Evolutionary conservation across 345 rosid genomes (phyloP).

Genomic region (Lagerstroemia speciosa): DNA sequence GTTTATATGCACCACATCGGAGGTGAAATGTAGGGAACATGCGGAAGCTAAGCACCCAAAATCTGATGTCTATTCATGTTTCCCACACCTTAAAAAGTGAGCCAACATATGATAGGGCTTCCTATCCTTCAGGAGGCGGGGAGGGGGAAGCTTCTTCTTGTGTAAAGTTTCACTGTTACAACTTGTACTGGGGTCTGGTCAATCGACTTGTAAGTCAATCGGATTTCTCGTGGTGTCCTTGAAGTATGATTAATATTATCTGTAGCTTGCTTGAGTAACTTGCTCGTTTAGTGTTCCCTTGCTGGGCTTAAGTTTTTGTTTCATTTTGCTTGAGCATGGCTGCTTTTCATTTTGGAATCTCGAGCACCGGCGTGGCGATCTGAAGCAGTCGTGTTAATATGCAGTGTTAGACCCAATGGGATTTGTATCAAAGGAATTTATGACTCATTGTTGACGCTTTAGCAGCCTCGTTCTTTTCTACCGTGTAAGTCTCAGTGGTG

Average conservation of each 20-base stretch:
- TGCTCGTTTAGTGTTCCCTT: background rate
- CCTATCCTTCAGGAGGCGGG: background rate
- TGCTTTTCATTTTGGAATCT: no score
- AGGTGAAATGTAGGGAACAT: conserved; percentile 59
- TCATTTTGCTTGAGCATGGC: background rate
- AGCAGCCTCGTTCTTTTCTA: no score
- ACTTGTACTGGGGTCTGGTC: background rate
- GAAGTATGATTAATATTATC: background rate
- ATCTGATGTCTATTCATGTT: conserved; percentile 29
- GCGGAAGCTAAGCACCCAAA: conserved; percentile 60
- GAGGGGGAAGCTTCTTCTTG: background rate
- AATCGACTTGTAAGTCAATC: background rate
- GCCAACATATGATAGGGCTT: background rate
- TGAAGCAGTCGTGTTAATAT: no score
- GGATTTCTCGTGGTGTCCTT: background rate
- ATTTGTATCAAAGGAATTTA: no score
- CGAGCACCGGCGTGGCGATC: no score
- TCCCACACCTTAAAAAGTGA: conserved; percentile 41
- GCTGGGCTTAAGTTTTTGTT: background rate
- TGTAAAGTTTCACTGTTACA: background rate
- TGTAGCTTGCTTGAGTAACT: background rate
- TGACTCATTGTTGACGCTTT: no score
- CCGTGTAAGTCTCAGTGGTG: no score
- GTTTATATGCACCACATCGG: conserved; percentile 55
- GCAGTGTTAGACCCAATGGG: no score